These are phyloP conservation scores for Evernia prunastri DNA, from an alignment of 495 filamentous ascomycete genomes.

Conservation along the genomic window DNA sequence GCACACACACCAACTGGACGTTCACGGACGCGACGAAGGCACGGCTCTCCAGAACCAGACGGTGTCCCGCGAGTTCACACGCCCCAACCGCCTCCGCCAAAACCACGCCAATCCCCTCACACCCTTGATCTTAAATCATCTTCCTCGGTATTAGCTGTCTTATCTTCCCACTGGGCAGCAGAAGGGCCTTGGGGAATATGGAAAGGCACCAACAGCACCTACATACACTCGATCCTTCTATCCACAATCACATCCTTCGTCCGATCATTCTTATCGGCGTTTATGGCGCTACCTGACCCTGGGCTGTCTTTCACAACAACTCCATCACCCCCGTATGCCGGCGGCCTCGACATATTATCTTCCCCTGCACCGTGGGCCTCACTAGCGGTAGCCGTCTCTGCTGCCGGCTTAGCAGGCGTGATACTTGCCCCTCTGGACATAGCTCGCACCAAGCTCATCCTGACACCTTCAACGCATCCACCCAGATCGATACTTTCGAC, in stretches of 20 bases:
- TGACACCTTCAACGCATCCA: constrained; percentile 66
- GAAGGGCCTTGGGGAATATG: constrained; percentile 88
- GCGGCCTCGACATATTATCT: constrained; percentile 56
- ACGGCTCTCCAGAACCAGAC: constrained; percentile 38
- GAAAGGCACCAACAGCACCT: constrained; percentile 90
- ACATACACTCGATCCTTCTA: constrained; percentile 76
- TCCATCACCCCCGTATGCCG: constrained; percentile 27
- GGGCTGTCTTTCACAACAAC: constrained; percentile 34
- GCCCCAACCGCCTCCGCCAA: constrained; percentile 32
- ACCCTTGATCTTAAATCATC: constrained; percentile 61
- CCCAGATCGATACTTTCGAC: constrained; percentile 68
- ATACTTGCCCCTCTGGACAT: constrained; percentile 82
- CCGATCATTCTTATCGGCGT: constrained; percentile 70
- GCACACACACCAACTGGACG: constrained; percentile 46
- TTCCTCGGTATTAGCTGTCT: constrained; percentile 68
- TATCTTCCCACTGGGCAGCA: constrained; percentile 79
- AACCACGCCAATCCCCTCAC: constrained; percentile 42
- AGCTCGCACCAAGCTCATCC: constrained; percentile 77
- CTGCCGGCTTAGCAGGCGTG: constrained; percentile 70
- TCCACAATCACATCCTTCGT: constrained; percentile 84
- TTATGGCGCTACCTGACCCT: constrained; percentile 76
- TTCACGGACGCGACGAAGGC: constrained; percentile 31
- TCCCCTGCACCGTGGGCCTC: constrained; percentile 67
- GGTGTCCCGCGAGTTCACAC: constrained; percentile 18
- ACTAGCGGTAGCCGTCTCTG: constrained; percentile 72